phyloP scores from a whole-genome alignment of 306 rosid genomes.

The Betula pendula region DNA sequence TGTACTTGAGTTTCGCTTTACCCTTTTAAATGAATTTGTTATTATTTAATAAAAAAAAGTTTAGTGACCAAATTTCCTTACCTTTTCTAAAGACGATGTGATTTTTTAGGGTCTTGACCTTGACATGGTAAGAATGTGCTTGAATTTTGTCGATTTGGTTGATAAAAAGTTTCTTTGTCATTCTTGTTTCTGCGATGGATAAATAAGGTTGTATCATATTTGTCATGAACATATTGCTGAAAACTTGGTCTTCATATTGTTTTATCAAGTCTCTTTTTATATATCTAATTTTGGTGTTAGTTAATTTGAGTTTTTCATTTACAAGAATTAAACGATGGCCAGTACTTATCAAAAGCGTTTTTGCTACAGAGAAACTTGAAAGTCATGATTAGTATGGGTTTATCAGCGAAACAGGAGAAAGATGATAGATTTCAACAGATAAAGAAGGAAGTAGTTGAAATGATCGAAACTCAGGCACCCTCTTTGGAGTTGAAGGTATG shows the following conservation, averaged over 20 bases:
- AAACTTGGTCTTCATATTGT: not conserved
- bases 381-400: constrained; percentile 84
- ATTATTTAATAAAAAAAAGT: not conserved
- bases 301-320: not conserved
- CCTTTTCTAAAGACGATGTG: constrained; percentile 11
- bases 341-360: constrained; percentile 35
- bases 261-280: not conserved
- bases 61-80: constrained; percentile 1
- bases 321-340: constrained; percentile 4
- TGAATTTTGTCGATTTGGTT: constrained; percentile 19
- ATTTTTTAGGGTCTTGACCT: constrained; percentile 10
- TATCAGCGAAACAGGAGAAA: constrained; percentile 88
- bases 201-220: not conserved
- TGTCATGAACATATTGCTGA: not conserved
- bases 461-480: constrained; percentile 65
- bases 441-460: constrained; percentile 86
- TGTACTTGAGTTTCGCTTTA: no score
- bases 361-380: constrained; percentile 84
- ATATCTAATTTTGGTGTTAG: not conserved
- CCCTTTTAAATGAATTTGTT: no score
- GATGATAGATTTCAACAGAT: constrained; percentile 80
- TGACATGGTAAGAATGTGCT: constrained; percentile 20
- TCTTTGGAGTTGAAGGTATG: constrained; percentile 71
- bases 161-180: not conserved
- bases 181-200: constrained; percentile 12